phyloP scores from a whole-genome alignment of 257 asterid species.

The Rauvolfia tetraphylla region DNA sequence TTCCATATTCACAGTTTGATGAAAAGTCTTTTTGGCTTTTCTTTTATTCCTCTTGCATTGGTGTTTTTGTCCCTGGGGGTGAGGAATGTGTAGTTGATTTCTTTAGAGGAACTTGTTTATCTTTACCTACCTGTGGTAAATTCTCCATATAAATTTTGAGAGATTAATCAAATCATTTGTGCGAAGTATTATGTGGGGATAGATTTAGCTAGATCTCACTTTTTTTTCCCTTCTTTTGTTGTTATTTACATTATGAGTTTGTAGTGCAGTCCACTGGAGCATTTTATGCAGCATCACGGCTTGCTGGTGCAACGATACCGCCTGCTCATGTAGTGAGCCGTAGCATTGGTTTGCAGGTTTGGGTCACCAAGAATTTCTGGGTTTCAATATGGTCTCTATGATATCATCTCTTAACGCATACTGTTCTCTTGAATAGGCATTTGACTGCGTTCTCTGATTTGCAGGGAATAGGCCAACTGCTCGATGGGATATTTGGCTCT shows the following conservation, averaged over 20 bases:
- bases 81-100: neutral
- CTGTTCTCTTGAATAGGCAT: neutral
- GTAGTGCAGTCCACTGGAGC: constrained; percentile 82
- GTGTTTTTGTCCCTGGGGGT: neutral
- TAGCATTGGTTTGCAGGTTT: constrained; percentile 96
- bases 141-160: neutral
- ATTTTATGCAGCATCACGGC: constrained; percentile 90
- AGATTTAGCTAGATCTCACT: neutral
- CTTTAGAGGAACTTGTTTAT: neutral
- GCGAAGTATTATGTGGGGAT: neutral
- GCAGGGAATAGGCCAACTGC: constrained; percentile 93
- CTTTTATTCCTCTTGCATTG: neutral
- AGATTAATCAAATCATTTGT: neutral
- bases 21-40: neutral
- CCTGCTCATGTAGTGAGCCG: constrained; percentile 86
- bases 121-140: neutral
- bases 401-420: neutral
- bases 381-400: neutral
- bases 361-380: neutral
- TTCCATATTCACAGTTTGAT: neutral
- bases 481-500: constrained; percentile 89
- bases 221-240: neutral
- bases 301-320: constrained; percentile 93
- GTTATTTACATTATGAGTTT: constrained; percentile 1
- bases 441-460: constrained; percentile 5